Percentiles rank a stretch among this genome's conserved stretches.
Evolutionary conservation across 140 eudicot genomes (phyloP).

Genomic region (Anethum foeniculum): DNA sequence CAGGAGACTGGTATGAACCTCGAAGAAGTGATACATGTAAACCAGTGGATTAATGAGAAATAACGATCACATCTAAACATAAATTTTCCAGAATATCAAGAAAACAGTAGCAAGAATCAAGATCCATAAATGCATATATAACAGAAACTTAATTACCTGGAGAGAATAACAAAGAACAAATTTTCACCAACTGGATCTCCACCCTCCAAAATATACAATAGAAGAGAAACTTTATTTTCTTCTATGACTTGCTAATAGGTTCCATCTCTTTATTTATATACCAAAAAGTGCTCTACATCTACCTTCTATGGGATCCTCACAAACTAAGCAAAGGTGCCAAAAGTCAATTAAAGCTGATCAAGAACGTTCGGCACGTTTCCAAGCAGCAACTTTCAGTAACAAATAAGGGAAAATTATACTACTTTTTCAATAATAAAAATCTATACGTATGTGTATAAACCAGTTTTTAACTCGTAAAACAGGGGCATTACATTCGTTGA

Average conservation of each 20-base stretch:
- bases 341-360: constrained; percentile 29
- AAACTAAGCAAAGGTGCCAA: constrained; percentile 56
- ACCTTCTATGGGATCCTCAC: constrained; percentile 20
- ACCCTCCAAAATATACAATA: neutral
- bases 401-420: constrained; percentile 4
- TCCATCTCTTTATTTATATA: constrained; percentile 37
- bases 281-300: constrained; percentile 26
- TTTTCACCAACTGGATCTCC: neutral
- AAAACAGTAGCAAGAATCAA: constrained; percentile 1
- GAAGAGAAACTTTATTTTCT: neutral
- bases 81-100: neutral
- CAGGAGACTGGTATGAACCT: neutral
- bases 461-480: neutral
- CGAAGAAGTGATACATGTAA: neutral
- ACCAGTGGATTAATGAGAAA: neutral
- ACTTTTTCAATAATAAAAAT: neutral
- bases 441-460: neutral
- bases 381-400: constrained; percentile 10
- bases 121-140: neutral
- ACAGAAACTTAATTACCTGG: neutral
- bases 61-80: neutral
- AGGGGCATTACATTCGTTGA: neutral
- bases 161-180: neutral
- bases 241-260: neutral
- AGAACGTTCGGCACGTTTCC: constrained; percentile 44